Percentiles rank a stretch among this genome's conserved stretches.
Conservation (phyloP, 2,329 filamentous ascomycete species). For the Simplicillium sp. region DNA sequence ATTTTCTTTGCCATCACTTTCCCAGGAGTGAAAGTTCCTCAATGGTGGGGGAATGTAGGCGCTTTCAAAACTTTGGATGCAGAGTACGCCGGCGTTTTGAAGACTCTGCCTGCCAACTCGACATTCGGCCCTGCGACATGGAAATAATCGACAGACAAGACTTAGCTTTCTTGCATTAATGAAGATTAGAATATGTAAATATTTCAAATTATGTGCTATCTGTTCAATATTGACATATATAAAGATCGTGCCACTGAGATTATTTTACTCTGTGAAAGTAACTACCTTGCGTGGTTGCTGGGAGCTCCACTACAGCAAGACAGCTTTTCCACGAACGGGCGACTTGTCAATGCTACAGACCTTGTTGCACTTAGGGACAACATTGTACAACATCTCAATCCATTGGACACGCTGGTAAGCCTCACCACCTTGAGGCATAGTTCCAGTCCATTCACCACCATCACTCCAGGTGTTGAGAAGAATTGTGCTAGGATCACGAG, state of each 20-base stretch:
- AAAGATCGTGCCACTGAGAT: too few species aligned
- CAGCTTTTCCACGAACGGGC: slow-evolving; percentile 24
- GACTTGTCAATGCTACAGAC: slow-evolving; percentile 32
- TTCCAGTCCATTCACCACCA: slow-evolving; percentile 45
- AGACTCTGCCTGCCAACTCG: slow-evolving; percentile 12
- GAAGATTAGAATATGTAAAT: not conserved
- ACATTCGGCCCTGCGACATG: slow-evolving; percentile 22
- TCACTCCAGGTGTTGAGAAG: slow-evolving; percentile 52
- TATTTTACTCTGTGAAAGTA: too few species aligned
- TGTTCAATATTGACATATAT: too few species aligned
- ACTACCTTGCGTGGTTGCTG: too few species aligned
- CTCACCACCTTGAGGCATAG: slow-evolving; percentile 36
- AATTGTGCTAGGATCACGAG: slow-evolving; percentile 37
- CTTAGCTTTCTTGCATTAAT: not conserved
- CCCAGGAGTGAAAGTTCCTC: slow-evolving; percentile 24
- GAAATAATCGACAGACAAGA: slow-evolving; percentile 9
- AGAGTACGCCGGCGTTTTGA: slow-evolving; percentile 11
- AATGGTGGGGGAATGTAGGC: slow-evolving; percentile 44
- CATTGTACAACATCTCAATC: slow-evolving; percentile 47
- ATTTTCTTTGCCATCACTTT: slow-evolving; percentile 19
- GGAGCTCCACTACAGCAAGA: slow-evolving; percentile 12
- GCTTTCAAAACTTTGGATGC: slow-evolving; percentile 24
- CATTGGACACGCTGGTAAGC: slow-evolving; percentile 50
- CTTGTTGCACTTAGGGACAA: slow-evolving; percentile 16
- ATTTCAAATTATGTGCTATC: not conserved